Base-by-base conservation (phyloP, 805 yeast genomes). In the Candida insectorum region DNA sequence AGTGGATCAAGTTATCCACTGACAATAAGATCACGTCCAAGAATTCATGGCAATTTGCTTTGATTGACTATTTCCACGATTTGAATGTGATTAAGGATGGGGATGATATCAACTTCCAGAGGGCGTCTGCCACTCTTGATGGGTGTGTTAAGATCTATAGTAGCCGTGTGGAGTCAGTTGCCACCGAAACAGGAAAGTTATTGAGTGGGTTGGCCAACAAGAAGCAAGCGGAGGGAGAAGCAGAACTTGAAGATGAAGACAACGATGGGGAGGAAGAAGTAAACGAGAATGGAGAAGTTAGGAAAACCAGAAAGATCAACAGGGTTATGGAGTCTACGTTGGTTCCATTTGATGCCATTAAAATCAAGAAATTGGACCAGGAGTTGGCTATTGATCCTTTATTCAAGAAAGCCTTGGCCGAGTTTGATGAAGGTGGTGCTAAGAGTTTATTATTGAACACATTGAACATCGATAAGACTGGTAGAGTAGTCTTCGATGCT, bases 121-220 rank as follows among this genome's bases (percentile, higher is more conserved):
- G 81, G 45, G 97, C 97, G 0, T 79, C 93, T 0, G 87, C 94
- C 3, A 86, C 97, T 1, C 64, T 91, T 15, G 97, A 89, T 50
- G 97, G 97, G 0, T 89, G 97, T 65, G 91, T 89, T 21, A 88
- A 88, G 61, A 86, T 91, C 33, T 91, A 91, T 54, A 77, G 89
- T 9, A 84, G 94, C 11, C 74, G 97, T 48, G 88, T 91, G 15
- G 97, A 89, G 49, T 83, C 95, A 0, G 95, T 87, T 0, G 94
- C 89, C 4, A 80, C 83, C 6, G 97, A 89, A 49, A 88, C 97
- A 0, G 94, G 95, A 2, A 78, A 79, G 47, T 65, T 91, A 36
- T 59, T 88, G 22, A 82, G 85, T 56, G 95, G 95, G 3, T 59
- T 85, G 36, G 79, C 88, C 2, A 51, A 48, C 10, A 48, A 65